A percentile compares a stretch with the other conserved stretches of the same genome.
These are phyloP conservation scores for Colletotrichum orchidophilum DNA, from an alignment of 2,329 filamentous ascomycete genomes.

Conservation along the genomic window DNA sequence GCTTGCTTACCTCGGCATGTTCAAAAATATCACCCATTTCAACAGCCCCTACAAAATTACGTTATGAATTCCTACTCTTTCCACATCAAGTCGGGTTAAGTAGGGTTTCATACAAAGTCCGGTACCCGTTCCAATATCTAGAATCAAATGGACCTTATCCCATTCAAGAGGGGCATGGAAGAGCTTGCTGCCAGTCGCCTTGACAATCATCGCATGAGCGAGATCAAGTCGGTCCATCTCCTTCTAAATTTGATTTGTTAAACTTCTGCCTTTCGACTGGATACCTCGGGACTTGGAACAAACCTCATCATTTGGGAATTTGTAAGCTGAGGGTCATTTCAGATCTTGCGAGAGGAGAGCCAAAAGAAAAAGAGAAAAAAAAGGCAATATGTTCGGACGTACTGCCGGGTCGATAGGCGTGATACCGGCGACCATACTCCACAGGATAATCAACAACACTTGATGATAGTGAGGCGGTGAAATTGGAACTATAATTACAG, in stretches of 20 bases:
- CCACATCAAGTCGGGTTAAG: neutral
- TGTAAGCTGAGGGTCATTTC: neutral
- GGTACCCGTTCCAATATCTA: neutral
- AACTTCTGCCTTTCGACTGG: neutral
- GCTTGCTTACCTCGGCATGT: neutral
- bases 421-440: neutral
- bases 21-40: neutral
- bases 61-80: neutral
- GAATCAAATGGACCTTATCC: constrained; percentile 45
- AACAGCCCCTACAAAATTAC: neutral
- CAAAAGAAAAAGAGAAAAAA: neutral
- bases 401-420: neutral
- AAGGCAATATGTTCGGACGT: neutral
- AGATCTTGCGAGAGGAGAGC: neutral
- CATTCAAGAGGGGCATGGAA: neutral
- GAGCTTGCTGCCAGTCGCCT: neutral
- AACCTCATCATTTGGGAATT: neutral
- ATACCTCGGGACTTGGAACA: neutral
- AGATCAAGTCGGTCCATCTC: constrained; percentile 4
- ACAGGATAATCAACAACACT: neutral
- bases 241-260: neutral
- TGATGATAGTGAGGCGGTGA: neutral
- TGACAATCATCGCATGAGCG: constrained; percentile 1
- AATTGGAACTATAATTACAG: neutral
- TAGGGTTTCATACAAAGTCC: neutral